These are phyloP conservation scores for Truncatella angustata DNA, from an alignment of 2,329 filamentous ascomycete species.

Conservation along the genomic window DNA sequence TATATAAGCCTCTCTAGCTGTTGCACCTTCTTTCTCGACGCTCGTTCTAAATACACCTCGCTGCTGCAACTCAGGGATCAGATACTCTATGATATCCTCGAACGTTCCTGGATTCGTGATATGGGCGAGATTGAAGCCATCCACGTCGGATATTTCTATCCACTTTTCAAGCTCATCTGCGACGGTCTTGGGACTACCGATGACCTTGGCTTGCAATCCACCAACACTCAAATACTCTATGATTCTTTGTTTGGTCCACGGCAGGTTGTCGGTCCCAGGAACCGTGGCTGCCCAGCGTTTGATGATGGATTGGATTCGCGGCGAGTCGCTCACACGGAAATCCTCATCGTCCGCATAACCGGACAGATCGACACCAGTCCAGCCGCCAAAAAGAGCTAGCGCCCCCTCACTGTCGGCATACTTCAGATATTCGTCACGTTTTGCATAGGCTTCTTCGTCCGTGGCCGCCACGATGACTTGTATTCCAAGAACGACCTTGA, in stretches of 20 bases:
- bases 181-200: conserved; percentile 22
- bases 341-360: conserved; percentile 55
- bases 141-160: conserved; percentile 19
- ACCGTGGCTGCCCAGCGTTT: conserved; percentile 33
- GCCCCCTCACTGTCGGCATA: conserved; percentile 53
- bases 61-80: conserved; percentile 21
- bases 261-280: conserved; percentile 40
- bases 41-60: conserved; percentile 35
- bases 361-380: conserved; percentile 59
- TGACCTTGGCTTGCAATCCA: conserved; percentile 19
- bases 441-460: conserved; percentile 50
- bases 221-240: conserved; percentile 39
- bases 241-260: conserved; percentile 40
- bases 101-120: conserved; percentile 22
- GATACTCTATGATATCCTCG: conserved; percentile 21
- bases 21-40: conserved; percentile 15
- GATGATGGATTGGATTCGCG: conserved; percentile 39
- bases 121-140: conserved; percentile 24
- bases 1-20: conserved; percentile 20
- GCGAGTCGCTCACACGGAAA: conserved; percentile 51
- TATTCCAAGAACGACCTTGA: conserved; percentile 53
- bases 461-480: conserved; percentile 47
- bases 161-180: conserved; percentile 24
- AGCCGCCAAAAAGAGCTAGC: conserved; percentile 53
- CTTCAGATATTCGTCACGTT: conserved; percentile 47